Evolutionary conservation across 768 basidiomycete species (phyloP), one percentile per base, ranked within the genome.

Genomic region (Myochromella boudieri): DNA sequence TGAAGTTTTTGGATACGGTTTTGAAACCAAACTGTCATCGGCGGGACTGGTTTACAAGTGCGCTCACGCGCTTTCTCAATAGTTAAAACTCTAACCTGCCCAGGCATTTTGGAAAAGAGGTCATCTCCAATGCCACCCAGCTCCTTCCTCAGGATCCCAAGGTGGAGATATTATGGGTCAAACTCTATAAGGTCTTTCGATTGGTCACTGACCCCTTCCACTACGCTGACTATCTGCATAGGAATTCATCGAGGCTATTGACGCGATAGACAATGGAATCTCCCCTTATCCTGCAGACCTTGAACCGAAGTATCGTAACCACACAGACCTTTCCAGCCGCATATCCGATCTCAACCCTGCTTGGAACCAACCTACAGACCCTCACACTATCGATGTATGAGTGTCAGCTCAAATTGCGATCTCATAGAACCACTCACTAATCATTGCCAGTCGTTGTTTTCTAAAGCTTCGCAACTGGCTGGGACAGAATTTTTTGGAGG

Each of bases 21-120:
- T 89, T 61, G 69, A 68, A 17, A 97, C 92, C 45, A 99, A 98
- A 70, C 68, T 99, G 26, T 90, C 87, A 17, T 91, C 88, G 12
- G 95, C 95, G 1, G 95, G 95, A 11, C 70, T 99, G 54, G 78
- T 99, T 26, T 98, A 95, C 81, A 99, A 98, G 95, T 91, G 57
- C 47, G 82, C 68, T 9, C 11, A 17, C 1, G 17, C 40, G 29
- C 27, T 11, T 46, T 17, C 39, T 27, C 26, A 44, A 24, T 33
- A 28, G 38, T 29, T 4, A 12, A 21, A 31, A 33, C 21, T 25
- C 15, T 36, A 29, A 14, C 52, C 27, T 17, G 27, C 38, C 37
- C 49, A 92, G 91, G 64, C 95, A 95, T 64, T 95, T 91, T 58
- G 94, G 94, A 6, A 78, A 83, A 58, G 85, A 93, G 54, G 83